phyloP scores from a whole-genome alignment of 1,139 yeast genomes.

The Taphrina sp. region DNA sequence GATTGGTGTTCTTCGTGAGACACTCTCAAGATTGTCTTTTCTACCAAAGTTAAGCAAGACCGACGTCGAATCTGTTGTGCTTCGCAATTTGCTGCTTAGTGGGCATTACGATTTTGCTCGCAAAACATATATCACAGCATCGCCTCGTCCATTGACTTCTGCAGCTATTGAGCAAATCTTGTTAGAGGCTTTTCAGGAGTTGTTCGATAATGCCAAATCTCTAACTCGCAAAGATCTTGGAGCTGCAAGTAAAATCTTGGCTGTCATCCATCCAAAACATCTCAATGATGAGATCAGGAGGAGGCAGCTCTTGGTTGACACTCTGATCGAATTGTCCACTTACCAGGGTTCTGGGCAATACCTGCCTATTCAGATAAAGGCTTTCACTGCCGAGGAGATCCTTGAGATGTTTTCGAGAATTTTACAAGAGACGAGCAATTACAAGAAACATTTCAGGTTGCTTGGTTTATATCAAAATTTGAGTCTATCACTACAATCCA shows the following conservation, averaged over 20 bases:
- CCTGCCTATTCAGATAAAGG: constrained; percentile 11
- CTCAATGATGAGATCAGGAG: constrained; percentile 1
- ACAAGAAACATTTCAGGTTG: constrained; percentile 10
- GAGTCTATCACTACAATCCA: background rate
- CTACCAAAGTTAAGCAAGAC: background rate
- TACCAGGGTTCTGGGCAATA: constrained; percentile 2
- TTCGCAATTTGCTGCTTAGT: constrained; percentile 4
- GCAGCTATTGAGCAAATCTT: constrained; percentile 12
- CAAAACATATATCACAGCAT: constrained; percentile 14
- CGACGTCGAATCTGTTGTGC: constrained; percentile 9
- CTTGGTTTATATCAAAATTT: constrained; percentile 20
- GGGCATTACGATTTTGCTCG: constrained; percentile 2
- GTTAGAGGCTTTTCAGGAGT: constrained; percentile 11
- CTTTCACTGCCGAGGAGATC: background rate
- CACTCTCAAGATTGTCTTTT: background rate
- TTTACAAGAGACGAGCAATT: constrained; percentile 7
- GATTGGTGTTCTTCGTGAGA: background rate
- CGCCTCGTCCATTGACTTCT: constrained; percentile 25
- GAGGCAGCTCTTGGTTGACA: constrained; percentile 19
- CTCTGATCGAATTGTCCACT: constrained; percentile 19
- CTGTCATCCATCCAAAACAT: constrained; percentile 22
- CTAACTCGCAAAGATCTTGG: constrained; percentile 6
- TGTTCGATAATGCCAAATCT: constrained; percentile 26
- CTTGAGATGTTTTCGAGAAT: constrained; percentile 4
- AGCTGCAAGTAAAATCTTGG: constrained; percentile 5